phyloP scores from a whole-genome alignment of 1,139 yeast genomes.

The Yamadazyma aaseri region DNA sequence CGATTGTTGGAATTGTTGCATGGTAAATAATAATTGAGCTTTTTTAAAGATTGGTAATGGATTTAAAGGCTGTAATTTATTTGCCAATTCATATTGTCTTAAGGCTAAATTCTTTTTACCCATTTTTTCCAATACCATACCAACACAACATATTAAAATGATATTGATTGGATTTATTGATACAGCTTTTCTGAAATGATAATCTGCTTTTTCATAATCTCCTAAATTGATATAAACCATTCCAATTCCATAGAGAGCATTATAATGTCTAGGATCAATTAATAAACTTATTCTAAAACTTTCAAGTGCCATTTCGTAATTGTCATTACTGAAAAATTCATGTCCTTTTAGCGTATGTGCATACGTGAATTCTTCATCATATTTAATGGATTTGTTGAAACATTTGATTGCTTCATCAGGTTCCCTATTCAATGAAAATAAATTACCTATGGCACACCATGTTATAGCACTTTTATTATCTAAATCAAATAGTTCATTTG shows the following conservation, averaged over 20 bases:
- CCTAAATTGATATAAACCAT: slow-evolving; percentile 91
- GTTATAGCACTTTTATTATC: slow-evolving; percentile 72
- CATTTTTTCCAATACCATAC: slow-evolving; percentile 84
- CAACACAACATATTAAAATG: slow-evolving; percentile 88
- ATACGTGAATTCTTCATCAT: slow-evolving; percentile 75
- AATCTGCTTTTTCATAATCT: slow-evolving; percentile 78
- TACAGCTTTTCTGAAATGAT: slow-evolving; percentile 84
- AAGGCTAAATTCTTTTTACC: slow-evolving; percentile 72
- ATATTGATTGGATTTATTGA: slow-evolving; percentile 89
- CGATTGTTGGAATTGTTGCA: slow-evolving; percentile 73
- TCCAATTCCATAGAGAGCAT: slow-evolving; percentile 95
- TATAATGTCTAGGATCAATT: slow-evolving; percentile 81
- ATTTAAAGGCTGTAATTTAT: slow-evolving; percentile 78
- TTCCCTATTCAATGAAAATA: slow-evolving; percentile 79
- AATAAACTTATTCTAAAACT: slow-evolving; percentile 78
- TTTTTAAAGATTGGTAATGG: slow-evolving; percentile 87
- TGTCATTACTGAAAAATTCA: slow-evolving; percentile 84
- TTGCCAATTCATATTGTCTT: slow-evolving; percentile 80
- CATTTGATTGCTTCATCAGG: slow-evolving; percentile 90
- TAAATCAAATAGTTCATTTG: slow-evolving; percentile 75
- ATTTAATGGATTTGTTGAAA: slow-evolving; percentile 72
- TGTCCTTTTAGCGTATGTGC: slow-evolving; percentile 95
- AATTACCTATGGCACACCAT: slow-evolving; percentile 91
- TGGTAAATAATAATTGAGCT: slow-evolving; percentile 74
- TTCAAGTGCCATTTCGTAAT: slow-evolving; percentile 85